phyloP scores from a whole-genome alignment of 108 stramenopile species.

The Cyclotella cryptica region DNA sequence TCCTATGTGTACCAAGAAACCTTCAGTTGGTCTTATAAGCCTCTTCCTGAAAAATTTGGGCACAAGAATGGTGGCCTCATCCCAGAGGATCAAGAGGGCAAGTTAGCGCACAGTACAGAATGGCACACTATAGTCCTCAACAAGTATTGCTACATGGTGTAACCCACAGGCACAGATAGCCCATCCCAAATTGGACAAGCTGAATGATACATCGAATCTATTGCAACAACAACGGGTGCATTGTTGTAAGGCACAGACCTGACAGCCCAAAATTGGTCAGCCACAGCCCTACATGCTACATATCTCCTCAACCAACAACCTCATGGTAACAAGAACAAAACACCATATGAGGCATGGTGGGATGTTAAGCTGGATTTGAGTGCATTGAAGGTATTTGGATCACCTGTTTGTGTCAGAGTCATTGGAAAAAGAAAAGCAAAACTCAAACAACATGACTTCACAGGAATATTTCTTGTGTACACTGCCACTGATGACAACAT shows the following conservation, averaged over 20 bases:
- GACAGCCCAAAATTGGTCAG: not conserved
- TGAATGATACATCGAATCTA: too few relatives aligned
- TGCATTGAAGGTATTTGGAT: not conserved
- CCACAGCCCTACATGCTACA: not conserved
- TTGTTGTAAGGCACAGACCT: not conserved
- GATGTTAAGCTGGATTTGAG: not conserved
- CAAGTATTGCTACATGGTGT: not conserved
- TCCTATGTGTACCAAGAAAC: not conserved
- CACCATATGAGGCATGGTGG: conserved; percentile 5
- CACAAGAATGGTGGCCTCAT: not conserved
- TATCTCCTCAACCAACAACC: not conserved
- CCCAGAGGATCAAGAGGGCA: not conserved
- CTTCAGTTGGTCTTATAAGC: not conserved
- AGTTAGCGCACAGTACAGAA: not conserved
- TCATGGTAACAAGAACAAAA: not conserved
- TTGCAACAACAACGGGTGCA: too few relatives aligned
- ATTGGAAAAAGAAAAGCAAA: not conserved
- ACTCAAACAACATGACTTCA: too few relatives aligned
- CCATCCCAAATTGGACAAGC: too few relatives aligned
- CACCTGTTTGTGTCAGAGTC: too few relatives aligned
- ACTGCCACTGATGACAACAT: conserved; percentile 8
- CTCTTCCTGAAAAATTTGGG: not conserved
- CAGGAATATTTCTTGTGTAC: not conserved
- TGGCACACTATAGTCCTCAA: not conserved
- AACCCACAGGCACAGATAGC: not conserved